Percentiles rank a stretch among this genome's conserved stretches.
phyloP scores from a whole-genome alignment of 345 rosid species.

The Pistacia atlantica region DNA sequence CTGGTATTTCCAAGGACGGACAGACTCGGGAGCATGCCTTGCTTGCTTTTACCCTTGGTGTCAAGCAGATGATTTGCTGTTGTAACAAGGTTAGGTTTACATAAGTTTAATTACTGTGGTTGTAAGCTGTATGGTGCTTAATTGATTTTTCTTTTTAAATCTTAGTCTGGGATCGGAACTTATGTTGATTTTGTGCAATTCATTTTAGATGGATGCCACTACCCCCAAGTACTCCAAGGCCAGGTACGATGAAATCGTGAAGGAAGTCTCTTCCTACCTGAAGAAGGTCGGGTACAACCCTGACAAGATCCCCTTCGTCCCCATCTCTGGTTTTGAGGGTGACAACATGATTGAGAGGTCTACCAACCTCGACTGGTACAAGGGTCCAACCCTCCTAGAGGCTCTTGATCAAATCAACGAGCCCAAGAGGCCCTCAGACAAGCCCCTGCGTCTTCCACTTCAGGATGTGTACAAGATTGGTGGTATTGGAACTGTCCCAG shows the following conservation, averaged over 20 bases:
- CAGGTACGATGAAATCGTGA: conserved; percentile 48
- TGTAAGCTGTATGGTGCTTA: too few species aligned
- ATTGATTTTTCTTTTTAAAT: too few species aligned
- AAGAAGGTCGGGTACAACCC: conserved; percentile 66
- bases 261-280: conserved; percentile 54
- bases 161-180: neutral
- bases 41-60: conserved; percentile 76
- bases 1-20: conserved; percentile 87
- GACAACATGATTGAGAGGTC: conserved; percentile 65
- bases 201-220: conserved; percentile 48
- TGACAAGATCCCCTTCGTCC: conserved; percentile 52
- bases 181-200: neutral
- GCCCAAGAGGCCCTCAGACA: conserved; percentile 41
- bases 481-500: conserved; percentile 43
- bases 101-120: neutral
- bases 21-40: conserved; percentile 80
- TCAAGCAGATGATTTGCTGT: conserved; percentile 74
- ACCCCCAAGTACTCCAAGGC: conserved; percentile 59
- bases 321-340: conserved; percentile 60
- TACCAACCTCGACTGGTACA: conserved; percentile 56
- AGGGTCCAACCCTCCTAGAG: conserved; percentile 54
- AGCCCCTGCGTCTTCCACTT: conserved; percentile 38
- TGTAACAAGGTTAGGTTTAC: conserved; percentile 56
- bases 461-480: conserved; percentile 44
- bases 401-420: conserved; percentile 53